Evolutionary conservation across 1,284 basidiomycete species (phyloP).

Genomic region (Ganoderma lingzhi): DNA sequence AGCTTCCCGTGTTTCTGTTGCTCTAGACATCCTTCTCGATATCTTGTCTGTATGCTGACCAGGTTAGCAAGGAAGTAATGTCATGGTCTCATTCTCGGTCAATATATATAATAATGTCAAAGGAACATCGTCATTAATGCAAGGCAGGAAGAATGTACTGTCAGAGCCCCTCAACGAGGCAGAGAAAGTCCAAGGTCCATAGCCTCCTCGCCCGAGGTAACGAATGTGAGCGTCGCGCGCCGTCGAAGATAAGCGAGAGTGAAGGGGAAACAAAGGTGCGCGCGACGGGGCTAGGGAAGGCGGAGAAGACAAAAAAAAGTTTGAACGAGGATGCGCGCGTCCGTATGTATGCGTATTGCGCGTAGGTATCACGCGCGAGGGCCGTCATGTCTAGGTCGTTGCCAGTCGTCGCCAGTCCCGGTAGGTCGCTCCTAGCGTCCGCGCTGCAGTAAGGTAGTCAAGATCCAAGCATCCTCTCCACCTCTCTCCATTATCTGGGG

Average conservation of each 20-base stretch:
- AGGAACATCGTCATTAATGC: not conserved
- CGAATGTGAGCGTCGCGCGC: constrained; percentile 4
- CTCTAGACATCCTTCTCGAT: not conserved
- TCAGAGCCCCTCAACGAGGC: constrained; percentile 1
- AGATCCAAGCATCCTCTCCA: constrained; percentile 25
- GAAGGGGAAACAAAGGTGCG: not conserved
- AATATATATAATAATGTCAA: constrained; percentile 14
- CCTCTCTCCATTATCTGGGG: not conserved
- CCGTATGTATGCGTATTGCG: constrained; percentile 3
- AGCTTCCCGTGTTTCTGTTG: too few species aligned
- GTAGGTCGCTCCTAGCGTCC: constrained; percentile 10
- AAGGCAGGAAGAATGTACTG: not conserved
- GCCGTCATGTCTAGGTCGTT: constrained; percentile 15
- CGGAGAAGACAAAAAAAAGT: not conserved
- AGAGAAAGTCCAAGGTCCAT: constrained; percentile 6
- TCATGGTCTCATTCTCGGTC: not conserved
- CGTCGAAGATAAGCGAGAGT: not conserved
- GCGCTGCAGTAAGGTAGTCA: constrained; percentile 21
- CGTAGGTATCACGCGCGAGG: not conserved
- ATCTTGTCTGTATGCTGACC: not conserved
- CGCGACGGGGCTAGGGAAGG: constrained; percentile 8
- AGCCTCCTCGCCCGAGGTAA: not conserved
- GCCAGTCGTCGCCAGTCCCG: constrained; percentile 20
- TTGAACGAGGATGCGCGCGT: not conserved
- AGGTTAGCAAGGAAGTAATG: not conserved